phyloP scores from a whole-genome alignment of 106 monocot species.

The Ottelia alismoides region DNA sequence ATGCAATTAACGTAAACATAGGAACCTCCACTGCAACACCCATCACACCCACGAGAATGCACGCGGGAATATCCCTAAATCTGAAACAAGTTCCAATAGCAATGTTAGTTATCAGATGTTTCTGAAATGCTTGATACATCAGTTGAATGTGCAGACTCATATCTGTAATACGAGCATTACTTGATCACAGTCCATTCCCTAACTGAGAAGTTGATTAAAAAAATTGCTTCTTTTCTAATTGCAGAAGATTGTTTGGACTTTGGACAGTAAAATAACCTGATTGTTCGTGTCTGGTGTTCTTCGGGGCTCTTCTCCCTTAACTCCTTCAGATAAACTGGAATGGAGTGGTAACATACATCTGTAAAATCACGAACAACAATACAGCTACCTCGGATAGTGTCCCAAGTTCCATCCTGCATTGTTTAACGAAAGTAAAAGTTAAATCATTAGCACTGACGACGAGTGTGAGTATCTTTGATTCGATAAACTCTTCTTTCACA shows the following conservation, averaged over 20 bases:
- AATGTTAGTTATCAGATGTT: no score
- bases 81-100: no score
- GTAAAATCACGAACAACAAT: constrained; percentile 90
- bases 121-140: no score
- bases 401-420: constrained; percentile 86
- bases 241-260: no score
- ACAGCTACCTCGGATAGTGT: constrained; percentile 86
- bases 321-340: constrained; percentile 69
- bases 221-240: no score
- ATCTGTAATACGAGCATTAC: no score
- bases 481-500: not conserved
- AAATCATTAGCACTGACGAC: not conserved
- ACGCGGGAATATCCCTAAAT: constrained; percentile 56
- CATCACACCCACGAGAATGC: constrained; percentile 58
- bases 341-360: constrained; percentile 78
- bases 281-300: constrained; percentile 30
- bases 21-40: constrained; percentile 76
- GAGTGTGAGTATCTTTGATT: not conserved
- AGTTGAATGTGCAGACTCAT: no score
- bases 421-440: not conserved
- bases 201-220: no score
- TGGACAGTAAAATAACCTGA: constrained; percentile 54
- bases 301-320: constrained; percentile 28
- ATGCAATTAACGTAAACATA: constrained; percentile 67
- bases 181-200: no score